These are phyloP conservation scores for Tetrahymena malaccensis DNA, from an alignment of 73 alveolate genomes.

Conservation along the genomic window DNA sequence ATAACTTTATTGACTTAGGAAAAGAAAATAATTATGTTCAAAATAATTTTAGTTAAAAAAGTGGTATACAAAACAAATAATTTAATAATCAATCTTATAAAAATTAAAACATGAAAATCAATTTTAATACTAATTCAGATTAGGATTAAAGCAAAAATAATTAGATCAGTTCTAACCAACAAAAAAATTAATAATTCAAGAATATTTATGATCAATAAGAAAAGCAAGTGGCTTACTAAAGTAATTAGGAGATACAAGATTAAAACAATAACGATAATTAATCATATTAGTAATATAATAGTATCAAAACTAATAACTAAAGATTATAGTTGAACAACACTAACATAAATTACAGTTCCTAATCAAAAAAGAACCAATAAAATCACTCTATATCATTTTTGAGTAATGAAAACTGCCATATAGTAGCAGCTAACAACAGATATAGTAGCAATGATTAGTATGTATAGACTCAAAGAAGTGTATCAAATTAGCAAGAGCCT, in stretches of 20 bases:
- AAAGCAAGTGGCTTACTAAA: too few relatives aligned
- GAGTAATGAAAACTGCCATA: neutral
- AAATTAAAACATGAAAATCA: too few relatives aligned
- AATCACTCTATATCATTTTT: neutral
- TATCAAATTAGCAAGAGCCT: neutral
- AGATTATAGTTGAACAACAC: neutral
- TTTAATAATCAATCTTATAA: neutral
- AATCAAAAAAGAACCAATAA: neutral
- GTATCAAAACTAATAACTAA: neutral
- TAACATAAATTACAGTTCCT: neutral
- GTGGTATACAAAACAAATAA: neutral
- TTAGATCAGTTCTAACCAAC: too few relatives aligned
- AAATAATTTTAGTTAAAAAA: too few relatives aligned
- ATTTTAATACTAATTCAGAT: neutral
- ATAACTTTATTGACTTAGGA: neutral
- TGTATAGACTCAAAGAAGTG: neutral
- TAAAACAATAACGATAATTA: neutral
- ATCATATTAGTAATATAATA: neutral
- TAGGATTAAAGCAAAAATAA: neutral
- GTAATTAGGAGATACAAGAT: neutral
- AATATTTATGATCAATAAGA: neutral
- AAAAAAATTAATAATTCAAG: too few relatives aligned
- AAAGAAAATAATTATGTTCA: neutral
- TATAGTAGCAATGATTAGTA: neutral
- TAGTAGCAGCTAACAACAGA: neutral